Conservation (phyloP, 371 early-diverging fungal genomes). For the Funneliformis caledonium region DNA sequence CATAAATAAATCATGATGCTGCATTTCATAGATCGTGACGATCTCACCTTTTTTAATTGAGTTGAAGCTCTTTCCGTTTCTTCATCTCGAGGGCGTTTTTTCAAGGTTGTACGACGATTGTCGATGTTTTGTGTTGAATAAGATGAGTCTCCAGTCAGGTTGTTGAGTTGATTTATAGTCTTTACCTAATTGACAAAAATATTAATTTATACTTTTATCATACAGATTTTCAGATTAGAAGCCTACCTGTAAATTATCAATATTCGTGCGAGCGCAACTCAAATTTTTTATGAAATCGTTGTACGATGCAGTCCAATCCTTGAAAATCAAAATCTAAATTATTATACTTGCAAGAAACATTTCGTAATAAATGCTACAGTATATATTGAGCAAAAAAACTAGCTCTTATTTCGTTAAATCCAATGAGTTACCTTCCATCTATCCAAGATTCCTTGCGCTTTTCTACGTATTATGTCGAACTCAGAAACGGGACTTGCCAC, state of each 20-base stretch:
- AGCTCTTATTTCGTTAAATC: conserved; percentile 25
- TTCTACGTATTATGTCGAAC: conserved; percentile 20
- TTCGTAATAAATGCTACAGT: conserved; percentile 19
- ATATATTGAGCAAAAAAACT: conserved; percentile 23
- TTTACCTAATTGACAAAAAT: conserved; percentile 10
- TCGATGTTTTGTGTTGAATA: neutral
- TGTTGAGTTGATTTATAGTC: conserved; percentile 7
- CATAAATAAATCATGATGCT: conserved; percentile 12
- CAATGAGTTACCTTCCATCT: conserved; percentile 29
- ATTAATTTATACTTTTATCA: neutral
- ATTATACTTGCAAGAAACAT: conserved; percentile 26
- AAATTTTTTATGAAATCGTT: neutral
- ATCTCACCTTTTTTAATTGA: conserved; percentile 19
- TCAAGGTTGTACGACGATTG: neutral
- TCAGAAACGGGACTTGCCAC: conserved; percentile 2
- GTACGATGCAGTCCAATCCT: conserved; percentile 27
- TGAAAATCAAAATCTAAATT: conserved; percentile 1
- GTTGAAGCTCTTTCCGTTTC: conserved; percentile 10
- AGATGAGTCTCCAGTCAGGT: neutral
- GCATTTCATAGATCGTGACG: conserved; percentile 8
- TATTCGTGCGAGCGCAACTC: conserved; percentile 6
- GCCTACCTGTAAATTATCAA: conserved; percentile 19
- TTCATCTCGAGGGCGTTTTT: neutral
- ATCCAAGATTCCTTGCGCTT: conserved; percentile 26
- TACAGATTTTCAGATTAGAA: conserved; percentile 3